A percentile compares a stretch with the other conserved stretches of the same genome.
phyloP scores from a whole-genome alignment of 768 basidiomycete species.

The Amanita rubescens region DNA sequence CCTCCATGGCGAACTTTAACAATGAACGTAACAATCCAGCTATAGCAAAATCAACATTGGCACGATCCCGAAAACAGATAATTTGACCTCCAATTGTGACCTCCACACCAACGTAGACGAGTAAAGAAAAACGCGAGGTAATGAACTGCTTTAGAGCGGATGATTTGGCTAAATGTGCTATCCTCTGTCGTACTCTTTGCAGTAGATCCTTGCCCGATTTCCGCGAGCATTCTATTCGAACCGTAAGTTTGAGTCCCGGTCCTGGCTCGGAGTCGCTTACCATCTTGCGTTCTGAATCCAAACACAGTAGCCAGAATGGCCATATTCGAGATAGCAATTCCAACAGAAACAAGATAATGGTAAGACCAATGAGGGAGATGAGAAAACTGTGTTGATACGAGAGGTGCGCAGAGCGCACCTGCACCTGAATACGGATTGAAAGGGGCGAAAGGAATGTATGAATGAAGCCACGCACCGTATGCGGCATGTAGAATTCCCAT shows the following conservation, averaged over 20 bases:
- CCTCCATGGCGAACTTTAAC: slow-evolving; percentile 29
- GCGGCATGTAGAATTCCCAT: slow-evolving; percentile 65
- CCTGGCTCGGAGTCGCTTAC: slow-evolving; percentile 24
- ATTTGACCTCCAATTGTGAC: slow-evolving; percentile 44
- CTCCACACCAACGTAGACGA: slow-evolving; percentile 66
- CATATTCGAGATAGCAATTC: slow-evolving; percentile 53
- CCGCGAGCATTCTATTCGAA: slow-evolving; percentile 39
- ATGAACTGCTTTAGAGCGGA: slow-evolving; percentile 47
- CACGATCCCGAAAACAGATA: not conserved
- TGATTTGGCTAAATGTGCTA: slow-evolving; percentile 43
- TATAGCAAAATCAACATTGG: slow-evolving; percentile 11
- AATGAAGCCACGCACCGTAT: slow-evolving; percentile 35
- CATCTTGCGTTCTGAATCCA: slow-evolving; percentile 62
- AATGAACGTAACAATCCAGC: slow-evolving; percentile 66
- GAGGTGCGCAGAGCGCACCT: slow-evolving; percentile 62
- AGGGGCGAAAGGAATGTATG: not conserved
- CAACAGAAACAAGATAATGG: slow-evolving; percentile 67
- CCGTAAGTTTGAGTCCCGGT: not conserved
- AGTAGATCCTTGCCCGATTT: slow-evolving; percentile 42
- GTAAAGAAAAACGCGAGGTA: slow-evolving; percentile 53
- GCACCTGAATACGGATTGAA: slow-evolving; percentile 33
- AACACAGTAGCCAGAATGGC: slow-evolving; percentile 50
- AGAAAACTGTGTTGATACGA: slow-evolving; percentile 78
- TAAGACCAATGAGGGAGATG: slow-evolving; percentile 63
- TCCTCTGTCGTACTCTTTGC: slow-evolving; percentile 30